Conservation (phyloP, 208 protist genomes). For the Trichomonas vaginalis region DNA sequence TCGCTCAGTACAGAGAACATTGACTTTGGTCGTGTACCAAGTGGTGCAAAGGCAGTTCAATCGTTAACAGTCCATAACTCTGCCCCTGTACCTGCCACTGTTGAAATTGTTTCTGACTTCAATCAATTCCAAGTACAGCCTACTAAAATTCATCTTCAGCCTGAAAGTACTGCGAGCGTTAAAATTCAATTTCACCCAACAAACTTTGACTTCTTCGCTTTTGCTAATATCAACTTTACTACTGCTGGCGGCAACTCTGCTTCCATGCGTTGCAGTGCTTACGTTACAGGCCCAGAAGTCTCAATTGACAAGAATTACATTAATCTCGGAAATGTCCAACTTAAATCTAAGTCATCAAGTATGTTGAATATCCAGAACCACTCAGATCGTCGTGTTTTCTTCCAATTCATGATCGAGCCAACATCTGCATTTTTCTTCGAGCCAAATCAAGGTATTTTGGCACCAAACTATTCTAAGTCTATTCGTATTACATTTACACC, state of each 20-base stretch:
- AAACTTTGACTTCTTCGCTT: conserved; percentile 8
- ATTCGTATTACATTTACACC: not conserved
- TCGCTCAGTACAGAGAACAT: not conserved
- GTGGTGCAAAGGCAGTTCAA: not conserved
- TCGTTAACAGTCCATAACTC: not conserved
- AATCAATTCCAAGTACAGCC: not conserved
- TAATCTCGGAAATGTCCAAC: not conserved
- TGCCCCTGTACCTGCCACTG: not conserved
- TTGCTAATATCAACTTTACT: not conserved
- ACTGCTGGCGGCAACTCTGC: not conserved
- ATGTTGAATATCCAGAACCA: not conserved
- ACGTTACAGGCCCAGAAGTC: not conserved
- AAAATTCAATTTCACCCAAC: conserved; percentile 5
- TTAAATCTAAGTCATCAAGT: not conserved
- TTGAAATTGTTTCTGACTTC: not conserved
- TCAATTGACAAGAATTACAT: not conserved
- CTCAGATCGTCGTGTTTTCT: not conserved
- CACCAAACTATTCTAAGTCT: not conserved
- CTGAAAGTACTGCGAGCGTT: not conserved
- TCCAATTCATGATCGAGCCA: conserved; percentile 4
- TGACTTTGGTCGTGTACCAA: not conserved
- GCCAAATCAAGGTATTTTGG: conserved; percentile 11
- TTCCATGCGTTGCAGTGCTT: not conserved
- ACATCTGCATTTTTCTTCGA: not conserved
- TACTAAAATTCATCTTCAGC: not conserved